A percentile compares a stretch with the other conserved stretches of the same genome.
Evolutionary conservation across 2,329 filamentous ascomycete genomes (phyloP).

Genomic region (Penicillium sp.): DNA sequence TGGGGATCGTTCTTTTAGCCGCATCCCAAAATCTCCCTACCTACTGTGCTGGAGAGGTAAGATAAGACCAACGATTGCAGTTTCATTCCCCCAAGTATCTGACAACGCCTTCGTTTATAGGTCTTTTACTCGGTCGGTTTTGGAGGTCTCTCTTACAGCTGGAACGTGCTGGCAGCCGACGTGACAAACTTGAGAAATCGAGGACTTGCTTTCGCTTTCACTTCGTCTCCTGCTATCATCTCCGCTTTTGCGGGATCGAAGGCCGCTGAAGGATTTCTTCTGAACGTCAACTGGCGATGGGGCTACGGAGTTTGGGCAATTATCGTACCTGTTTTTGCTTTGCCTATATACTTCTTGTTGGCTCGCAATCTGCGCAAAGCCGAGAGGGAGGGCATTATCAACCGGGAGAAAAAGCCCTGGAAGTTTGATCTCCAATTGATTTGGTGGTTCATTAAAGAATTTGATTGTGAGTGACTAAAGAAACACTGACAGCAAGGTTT

Average conservation of each 20-base stretch:
- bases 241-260: conserved; percentile 59
- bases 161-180: conserved; percentile 62
- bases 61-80: neutral
- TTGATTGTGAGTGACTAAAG: conserved; percentile 52
- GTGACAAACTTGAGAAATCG: conserved; percentile 60
- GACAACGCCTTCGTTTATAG: conserved; percentile 16
- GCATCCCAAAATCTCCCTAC: conserved; percentile 57
- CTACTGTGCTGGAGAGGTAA: conserved; percentile 58
- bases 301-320: conserved; percentile 62
- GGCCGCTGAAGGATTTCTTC: conserved; percentile 53
- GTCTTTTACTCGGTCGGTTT: conserved; percentile 51
- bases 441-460: conserved; percentile 55
- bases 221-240: conserved; percentile 60
- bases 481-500: neutral
- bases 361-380: conserved; percentile 57
- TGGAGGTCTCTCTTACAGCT: conserved; percentile 55
- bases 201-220: conserved; percentile 60
- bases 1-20: conserved; percentile 60
- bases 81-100: neutral
- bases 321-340: conserved; percentile 55
- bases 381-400: conserved; percentile 51
- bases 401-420: conserved; percentile 42
- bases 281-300: conserved; percentile 59
- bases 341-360: conserved; percentile 57
- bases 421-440: conserved; percentile 45